Percentiles rank a stretch among this genome's conserved stretches.
Conservation (phyloP, 1,139 yeast species). For the Hemisphaericaspora xylanilytica region DNA sequence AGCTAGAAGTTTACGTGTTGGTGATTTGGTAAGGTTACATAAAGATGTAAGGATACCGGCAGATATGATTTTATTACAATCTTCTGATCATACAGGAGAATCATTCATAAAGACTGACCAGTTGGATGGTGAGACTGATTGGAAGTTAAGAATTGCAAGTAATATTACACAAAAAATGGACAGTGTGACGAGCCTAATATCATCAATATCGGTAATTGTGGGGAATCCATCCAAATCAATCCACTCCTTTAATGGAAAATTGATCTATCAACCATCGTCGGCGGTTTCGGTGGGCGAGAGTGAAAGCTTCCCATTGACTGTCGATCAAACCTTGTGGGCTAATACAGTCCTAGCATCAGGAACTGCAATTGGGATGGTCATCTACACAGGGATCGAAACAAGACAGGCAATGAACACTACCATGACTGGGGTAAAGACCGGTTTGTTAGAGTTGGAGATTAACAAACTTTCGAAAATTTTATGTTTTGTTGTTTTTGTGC, state of each 20-base stretch:
- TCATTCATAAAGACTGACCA: slow-evolving; percentile 96
- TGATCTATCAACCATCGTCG: slow-evolving; percentile 43
- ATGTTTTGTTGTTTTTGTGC: slow-evolving; percentile 78
- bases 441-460: slow-evolving; percentile 85
- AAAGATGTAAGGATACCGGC: slow-evolving; percentile 92
- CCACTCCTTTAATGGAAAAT: slow-evolving; percentile 74
- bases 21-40: slow-evolving; percentile 78
- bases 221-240: slow-evolving; percentile 82
- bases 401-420: slow-evolving; percentile 94
- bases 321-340: slow-evolving; percentile 97
- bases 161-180: slow-evolving; percentile 63
- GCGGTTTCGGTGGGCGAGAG: slow-evolving; percentile 25
- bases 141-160: slow-evolving; percentile 86
- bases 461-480: slow-evolving; percentile 83
- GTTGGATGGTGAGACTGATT: slow-evolving; percentile 97
- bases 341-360: slow-evolving; percentile 96
- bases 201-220: slow-evolving; percentile 56
- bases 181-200: slow-evolving; percentile 32
- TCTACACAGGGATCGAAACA: slow-evolving; percentile 91
- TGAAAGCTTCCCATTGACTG: slow-evolving; percentile 63
- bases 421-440: slow-evolving; percentile 84
- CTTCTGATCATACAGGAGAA: slow-evolving; percentile 83
- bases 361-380: slow-evolving; percentile 78
- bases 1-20: slow-evolving; percentile 73
- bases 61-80: slow-evolving; percentile 79